These are phyloP conservation scores for Zoysia japonica DNA, from an alignment of 176 grass and related monocot species.

Conservation along the genomic window DNA sequence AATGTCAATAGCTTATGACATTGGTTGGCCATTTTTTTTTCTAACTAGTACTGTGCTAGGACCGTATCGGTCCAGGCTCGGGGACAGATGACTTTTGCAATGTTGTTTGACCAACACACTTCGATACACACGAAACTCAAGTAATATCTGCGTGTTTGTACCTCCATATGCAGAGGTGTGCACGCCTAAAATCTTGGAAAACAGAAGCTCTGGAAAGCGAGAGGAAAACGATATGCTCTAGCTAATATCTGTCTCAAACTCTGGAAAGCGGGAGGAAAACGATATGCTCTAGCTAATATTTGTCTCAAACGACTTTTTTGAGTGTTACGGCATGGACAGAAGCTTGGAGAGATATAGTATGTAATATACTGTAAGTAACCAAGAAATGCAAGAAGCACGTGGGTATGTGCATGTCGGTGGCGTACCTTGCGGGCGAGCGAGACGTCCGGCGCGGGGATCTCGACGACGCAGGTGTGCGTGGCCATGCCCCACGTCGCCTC, in stretches of 20 bases:
- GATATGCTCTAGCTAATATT: not conserved
- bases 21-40: no score
- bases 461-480: conserved; percentile 66
- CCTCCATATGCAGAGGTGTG: no score
- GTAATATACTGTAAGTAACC: no score
- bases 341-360: no score
- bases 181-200: no score
- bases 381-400: conserved; percentile 17
- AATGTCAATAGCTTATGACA: no score
- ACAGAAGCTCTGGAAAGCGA: no score
- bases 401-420: conserved; percentile 24
- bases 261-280: not conserved
- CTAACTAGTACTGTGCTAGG: not conserved
- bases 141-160: no score
- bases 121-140: no score
- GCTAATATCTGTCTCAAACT: not conserved
- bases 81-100: conserved; percentile 13
- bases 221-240: no score
- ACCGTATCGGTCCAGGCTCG: not conserved
- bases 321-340: not conserved
- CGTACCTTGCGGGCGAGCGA: conserved; percentile 96
- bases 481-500: conserved; percentile 51
- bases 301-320: not conserved
- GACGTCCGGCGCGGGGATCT: conserved; percentile 77
- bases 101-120: conserved; percentile 1